Evolutionary conservation across 331 rosid species (phyloP), one percentile per base, ranked within the genome.

Genomic region (Erythrophleum ivorense): DNA sequence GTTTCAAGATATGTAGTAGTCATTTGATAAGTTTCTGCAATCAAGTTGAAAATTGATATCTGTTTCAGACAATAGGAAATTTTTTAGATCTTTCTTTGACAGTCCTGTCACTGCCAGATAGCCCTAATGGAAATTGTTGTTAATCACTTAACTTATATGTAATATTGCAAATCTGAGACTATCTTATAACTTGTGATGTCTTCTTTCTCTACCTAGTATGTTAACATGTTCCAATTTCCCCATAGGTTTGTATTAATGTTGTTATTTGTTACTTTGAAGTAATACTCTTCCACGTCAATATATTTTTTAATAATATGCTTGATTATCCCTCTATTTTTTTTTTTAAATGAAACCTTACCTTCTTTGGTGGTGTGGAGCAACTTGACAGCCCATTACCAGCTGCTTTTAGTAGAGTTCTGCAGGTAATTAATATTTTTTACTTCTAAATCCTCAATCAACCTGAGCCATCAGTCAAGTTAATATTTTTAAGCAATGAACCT

Each of bases 331-430:
- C 62, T 78, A 69, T 60, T 54, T 11, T 13, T 29, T 29, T 24
- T 81, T 81, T 33, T 36, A 82, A 78, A 72, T 85, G 79, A 84
- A 77, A 50, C 78, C 59, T 40, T 54, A 68, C 15, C 58, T 67
- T 62, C 36, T 83, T 83, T 86, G 77, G 31, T 79, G 77, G 34
- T 78, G 57, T 53, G 74, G 76, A 74, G 57, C 81, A 75, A 48
- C 88, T 69, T 70, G 74, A 43, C 91, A 93, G 99, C 83, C 99
- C 98, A 3, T 82, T 95, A 73, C 94, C 92, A 82, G 94, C 99
- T 3, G 92, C 92, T 83, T 95, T 92, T 82, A 77, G 81, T 85
- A 94, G 95, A 81, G 92, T 95, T 80, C 85, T 95, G 80, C 99
- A 93, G 99, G 97, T 95, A 79, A 59, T 49, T 24, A 72, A 73